Conservation (phyloP, 164 flowering plant species). For the Stephania japonica region DNA sequence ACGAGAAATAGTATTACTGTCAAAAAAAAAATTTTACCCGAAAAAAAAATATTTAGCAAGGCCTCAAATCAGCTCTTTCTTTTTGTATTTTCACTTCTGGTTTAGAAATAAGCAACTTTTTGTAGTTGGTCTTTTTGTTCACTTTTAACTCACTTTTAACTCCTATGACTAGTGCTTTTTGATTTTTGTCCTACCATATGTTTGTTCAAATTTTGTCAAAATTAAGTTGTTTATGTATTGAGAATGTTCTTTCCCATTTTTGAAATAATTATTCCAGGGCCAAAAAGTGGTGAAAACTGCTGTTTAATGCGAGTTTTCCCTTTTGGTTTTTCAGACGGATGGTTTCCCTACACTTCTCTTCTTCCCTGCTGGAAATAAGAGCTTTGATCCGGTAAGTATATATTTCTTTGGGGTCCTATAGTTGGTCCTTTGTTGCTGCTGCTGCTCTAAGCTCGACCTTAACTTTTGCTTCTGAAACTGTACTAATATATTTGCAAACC, state of each 20-base stretch:
- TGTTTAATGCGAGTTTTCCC: background rate
- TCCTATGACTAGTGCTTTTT: background rate
- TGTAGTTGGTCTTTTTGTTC: background rate
- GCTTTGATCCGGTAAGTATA: conserved; percentile 81
- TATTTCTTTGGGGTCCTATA: background rate
- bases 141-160: background rate
- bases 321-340: conserved; percentile 53
- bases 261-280: too few relatives aligned
- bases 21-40: too few relatives aligned
- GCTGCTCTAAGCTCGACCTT: background rate
- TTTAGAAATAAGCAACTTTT: background rate
- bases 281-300: background rate
- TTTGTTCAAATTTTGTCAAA: background rate
- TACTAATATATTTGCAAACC: background rate
- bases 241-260: background rate
- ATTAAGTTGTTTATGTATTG: background rate
- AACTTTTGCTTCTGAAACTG: background rate
- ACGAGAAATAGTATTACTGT: too few relatives aligned
- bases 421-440: background rate
- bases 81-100: background rate
- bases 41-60: too few relatives aligned
- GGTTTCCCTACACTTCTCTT: conserved; percentile 85
- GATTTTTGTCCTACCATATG: background rate
- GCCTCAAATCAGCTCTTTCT: too few relatives aligned
- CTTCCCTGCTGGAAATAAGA: conserved; percentile 95